Base-by-base conservation (phyloP, 441 rosid genomes). In the Eutrema salsugineum region DNA sequence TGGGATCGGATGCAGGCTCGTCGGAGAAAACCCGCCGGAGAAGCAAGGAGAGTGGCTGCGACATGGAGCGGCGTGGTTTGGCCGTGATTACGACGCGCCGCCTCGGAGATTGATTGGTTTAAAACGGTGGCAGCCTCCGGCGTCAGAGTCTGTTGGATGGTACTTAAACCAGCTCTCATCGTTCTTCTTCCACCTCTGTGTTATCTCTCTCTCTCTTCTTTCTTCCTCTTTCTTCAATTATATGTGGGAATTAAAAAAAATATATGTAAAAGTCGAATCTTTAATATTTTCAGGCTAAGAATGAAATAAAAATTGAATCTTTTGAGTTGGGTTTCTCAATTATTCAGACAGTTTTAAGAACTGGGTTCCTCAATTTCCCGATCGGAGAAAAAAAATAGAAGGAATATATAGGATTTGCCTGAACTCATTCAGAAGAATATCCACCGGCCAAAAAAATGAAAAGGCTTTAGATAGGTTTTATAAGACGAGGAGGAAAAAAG, bases 51-150 rank as follows among this genome's bases (percentile, higher is more conserved):
- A 15, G 96, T 90, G 0, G 98, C 81, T 5, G 98, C 98, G 30
- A 94, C 99, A 59, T 94, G 99, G 10, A 94, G 96, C 6, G 98
- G 99, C 15, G 99, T 92, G 2, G 99, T 92, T 64, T 94, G 99
- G 32, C 93, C 88, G 65, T 94, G 99, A 66, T 84, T 94, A 63
- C 99, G 85, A 47, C 96, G 96, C 46, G 87, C 76, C 1, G 99
- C 99, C 60, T 94, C 99, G 0, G 97, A 81, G n/a, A 94, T 92
- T 1, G 99, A 94, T 70, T 87, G 99, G 83, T 86, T 92, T 64
- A 94, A 71, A 32, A 94, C 94, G 59, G 76, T 83, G 54, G 98
- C 97, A 62, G 99, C 99, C 78, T 94, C 99, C 20, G 91, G 87
- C 47, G 99, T 92, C 36, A 94, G 87, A 48, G 99, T 94, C 83